These are phyloP conservation scores for Flaveria brownii DNA, from an alignment of 129 eudicot species.

Conservation along the genomic window DNA sequence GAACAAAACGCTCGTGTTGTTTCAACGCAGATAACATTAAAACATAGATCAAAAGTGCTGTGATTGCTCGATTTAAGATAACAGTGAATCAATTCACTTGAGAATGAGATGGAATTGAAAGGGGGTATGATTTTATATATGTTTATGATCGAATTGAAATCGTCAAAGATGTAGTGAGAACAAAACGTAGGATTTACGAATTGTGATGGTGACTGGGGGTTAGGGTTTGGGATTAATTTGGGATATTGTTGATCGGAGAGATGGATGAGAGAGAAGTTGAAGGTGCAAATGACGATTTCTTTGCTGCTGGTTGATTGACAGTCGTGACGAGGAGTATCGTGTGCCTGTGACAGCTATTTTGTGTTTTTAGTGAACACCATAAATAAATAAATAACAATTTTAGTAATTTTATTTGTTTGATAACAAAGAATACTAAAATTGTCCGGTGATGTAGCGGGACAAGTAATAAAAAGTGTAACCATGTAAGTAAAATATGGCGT, in stretches of 20 bases:
- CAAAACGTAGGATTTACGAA: constrained; percentile 7
- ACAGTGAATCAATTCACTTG: too few relatives aligned
- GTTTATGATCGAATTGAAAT: too few relatives aligned
- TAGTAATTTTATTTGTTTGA: too few relatives aligned
- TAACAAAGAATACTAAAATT: too few relatives aligned
- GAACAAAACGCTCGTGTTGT: not conserved
- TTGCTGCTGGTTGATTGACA: not conserved
- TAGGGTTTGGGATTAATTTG: constrained; percentile 17
- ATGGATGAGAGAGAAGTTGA: constrained; percentile 9
- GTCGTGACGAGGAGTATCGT: constrained; percentile 12
- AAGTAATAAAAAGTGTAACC: too few relatives aligned
- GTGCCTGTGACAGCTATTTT: constrained; percentile 33
- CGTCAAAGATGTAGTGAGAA: not conserved
- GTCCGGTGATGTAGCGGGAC: too few relatives aligned
- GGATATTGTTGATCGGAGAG: constrained; percentile 22
- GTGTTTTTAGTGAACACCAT: not conserved
- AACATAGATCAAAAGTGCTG: too few relatives aligned
- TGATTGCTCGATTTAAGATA: too few relatives aligned
- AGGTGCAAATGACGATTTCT: constrained; percentile 19
- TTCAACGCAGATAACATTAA: not conserved
- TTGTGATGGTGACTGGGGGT: constrained; percentile 1
- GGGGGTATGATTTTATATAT: too few relatives aligned
- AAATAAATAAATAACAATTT: too few relatives aligned
- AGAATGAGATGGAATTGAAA: too few relatives aligned
- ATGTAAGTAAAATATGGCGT: too few relatives aligned